phyloP scores from a whole-genome alignment of 345 rosid genomes.

The Rhodamnia argentea region DNA sequence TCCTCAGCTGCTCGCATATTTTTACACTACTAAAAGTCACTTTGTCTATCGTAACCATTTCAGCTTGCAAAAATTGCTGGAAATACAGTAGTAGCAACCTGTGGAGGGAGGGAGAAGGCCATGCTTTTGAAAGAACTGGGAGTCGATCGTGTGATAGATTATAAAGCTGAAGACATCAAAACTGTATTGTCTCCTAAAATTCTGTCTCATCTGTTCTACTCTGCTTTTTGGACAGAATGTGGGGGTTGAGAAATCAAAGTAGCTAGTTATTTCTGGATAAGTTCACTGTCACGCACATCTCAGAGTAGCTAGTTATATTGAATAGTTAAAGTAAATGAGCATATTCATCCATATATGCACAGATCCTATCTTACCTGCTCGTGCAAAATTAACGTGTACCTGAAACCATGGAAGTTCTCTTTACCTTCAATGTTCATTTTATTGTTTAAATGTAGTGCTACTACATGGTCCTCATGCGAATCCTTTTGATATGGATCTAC shows the following conservation, averaged over 20 bases:
- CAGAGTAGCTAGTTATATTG: background rate
- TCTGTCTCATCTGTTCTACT: background rate
- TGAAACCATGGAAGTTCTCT: background rate
- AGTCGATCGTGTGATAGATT: conserved; percentile 84
- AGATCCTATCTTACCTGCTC: background rate
- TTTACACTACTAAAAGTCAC: background rate
- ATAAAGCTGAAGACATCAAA: conserved; percentile 74
- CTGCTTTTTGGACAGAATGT: background rate
- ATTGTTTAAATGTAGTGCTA: background rate
- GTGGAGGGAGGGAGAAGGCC: conserved; percentile 88
- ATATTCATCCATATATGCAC: background rate
- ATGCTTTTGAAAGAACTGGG: conserved; percentile 68
- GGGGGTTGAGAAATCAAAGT: background rate
- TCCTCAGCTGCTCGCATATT: background rate
- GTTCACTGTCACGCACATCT: background rate
- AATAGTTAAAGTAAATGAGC: background rate
- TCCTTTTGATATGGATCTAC: background rate
- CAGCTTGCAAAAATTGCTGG: conserved; percentile 95
- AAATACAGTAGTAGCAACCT: conserved; percentile 78
- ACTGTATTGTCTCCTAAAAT: conserved; percentile 32
- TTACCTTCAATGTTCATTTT: background rate
- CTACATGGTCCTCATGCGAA: background rate
- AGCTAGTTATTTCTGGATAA: background rate
- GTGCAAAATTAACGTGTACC: background rate
- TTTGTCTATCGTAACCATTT: background rate